Conservation (phyloP, 2,329 filamentous ascomycete genomes). For the Aureobasidium sp. region DNA sequence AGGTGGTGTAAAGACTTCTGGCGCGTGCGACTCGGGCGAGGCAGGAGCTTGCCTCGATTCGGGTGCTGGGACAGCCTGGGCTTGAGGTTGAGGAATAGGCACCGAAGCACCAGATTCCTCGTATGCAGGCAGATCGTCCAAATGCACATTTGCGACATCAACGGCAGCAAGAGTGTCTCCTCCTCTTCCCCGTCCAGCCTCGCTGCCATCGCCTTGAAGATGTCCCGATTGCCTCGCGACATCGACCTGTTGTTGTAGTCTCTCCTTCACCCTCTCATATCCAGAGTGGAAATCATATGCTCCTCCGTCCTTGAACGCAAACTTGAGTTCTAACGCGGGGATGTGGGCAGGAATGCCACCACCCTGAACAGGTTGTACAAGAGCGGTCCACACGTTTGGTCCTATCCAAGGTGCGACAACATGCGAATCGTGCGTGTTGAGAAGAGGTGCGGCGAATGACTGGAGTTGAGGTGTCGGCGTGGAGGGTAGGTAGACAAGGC, state of each 20-base stretch:
- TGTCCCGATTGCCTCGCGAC: conserved; percentile 59
- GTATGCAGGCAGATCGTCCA: conserved; percentile 86
- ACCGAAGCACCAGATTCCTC: conserved; percentile 48
- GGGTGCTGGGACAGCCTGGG: conserved; percentile 25
- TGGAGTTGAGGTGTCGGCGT: conserved; percentile 62
- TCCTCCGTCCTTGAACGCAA: conserved; percentile 93
- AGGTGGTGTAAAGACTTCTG: conserved; percentile 42
- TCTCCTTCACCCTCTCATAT: conserved; percentile 79
- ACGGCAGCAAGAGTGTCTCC: conserved; percentile 41
- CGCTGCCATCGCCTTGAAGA: conserved; percentile 36
- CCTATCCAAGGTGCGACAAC: conserved; percentile 88
- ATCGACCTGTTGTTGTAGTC: conserved; percentile 73
- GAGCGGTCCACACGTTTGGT: conserved; percentile 79
- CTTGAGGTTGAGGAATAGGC: conserved; percentile 18
- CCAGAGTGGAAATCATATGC: conserved; percentile 81
- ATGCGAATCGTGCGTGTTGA: conserved; percentile 80
- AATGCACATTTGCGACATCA: conserved; percentile 59
- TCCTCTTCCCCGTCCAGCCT: conserved; percentile 29
- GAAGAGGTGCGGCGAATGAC: conserved; percentile 82
- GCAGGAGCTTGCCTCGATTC: background rate
- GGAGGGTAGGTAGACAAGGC: conserved; percentile 84
- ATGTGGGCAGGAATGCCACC: conserved; percentile 74
- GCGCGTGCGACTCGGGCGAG: conserved; percentile 10
- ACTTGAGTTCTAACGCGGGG: conserved; percentile 68
- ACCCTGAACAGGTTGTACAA: conserved; percentile 71